Evolutionary conservation across 2,329 filamentous ascomycete genomes (phyloP), one percentile per base, ranked within the genome.

Genomic region (Phialophora chinensis): DNA sequence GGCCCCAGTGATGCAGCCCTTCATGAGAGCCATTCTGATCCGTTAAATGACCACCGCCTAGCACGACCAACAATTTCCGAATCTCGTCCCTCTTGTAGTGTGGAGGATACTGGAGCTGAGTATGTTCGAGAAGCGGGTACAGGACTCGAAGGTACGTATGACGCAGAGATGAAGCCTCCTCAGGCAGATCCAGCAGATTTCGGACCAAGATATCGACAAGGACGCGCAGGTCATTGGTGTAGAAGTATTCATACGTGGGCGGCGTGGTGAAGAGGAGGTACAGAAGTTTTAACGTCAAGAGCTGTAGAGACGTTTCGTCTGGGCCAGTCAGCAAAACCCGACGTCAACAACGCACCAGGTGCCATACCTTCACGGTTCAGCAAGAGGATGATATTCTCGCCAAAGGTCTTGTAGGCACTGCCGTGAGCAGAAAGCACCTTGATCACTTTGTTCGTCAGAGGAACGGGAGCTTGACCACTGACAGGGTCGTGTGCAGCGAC

Each of bases 241-340:
- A 99, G 76, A 99, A 99, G 79, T 98, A 99, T 79, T 99, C 95
- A 77, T 95, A 92, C 0, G 95, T 99, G 17, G 90, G 87, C 64
- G 88, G 88, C 10, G 92, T 98, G 4, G 93, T 97, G 79, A 99
- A 99, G 10, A 99, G 85, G 42, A 99, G 87, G 79, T 98, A 99
- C 31, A 99, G 84, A 4, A 97, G 87, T 79, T 99, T 99, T 50
- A 99, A 84, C 66, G 98, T 98, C n/a, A 99, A 86, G 29, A 99
- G 85, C 78, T 99, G 96, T 44, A 97, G 86, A 1, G 93, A 94
- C 0, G 95, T 96, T 78, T 98, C 93, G 10, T 91, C 86, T 84
- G 66, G 20, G 33, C 3, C 10, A 25, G 47, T 68, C 8, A 68
- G 69, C 20, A 63, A n/a, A 44, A 44, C 2, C 38, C 11, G 20